Base-by-base conservation (phyloP, 345 rosid genomes). In the Hirschfeldia incana region DNA sequence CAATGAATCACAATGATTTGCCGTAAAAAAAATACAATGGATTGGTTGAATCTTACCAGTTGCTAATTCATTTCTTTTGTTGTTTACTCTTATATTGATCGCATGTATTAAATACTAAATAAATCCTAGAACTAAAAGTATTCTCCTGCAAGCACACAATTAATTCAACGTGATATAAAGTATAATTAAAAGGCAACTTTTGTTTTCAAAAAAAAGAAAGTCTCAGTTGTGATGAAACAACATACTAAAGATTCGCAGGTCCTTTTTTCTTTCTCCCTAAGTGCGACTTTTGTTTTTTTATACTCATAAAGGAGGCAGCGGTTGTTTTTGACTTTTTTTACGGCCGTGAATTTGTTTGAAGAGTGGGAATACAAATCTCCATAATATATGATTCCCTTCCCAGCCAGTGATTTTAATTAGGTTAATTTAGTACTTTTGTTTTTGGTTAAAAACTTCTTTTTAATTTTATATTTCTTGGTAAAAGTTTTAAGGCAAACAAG, bases 281-380 rank as follows among this genome's bases (percentile, higher is more conserved):
- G 63, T 64, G 34, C 13, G 33, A 42, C 44, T 64, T 49, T 8
- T 51, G 66, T 17, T 33, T 5, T 4, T 27, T 26, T 36, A 66
- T 12, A 11, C 16, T 6, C 39, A 16, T 39, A 57, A 30, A 44
- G 6, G 29, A 16, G 2, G 65, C 32, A 30, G 69, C 53, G 39
- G 59, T 7, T 65, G 60, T 72, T 12, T 28, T 57, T 55, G 61
- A 65, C 72, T 8, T 17, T 10, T 36, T 13, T 55, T 53, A 78
- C 72, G n/a, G 72, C 76, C 66, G 36, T 78, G 13, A 78, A 71
- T 26, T 63, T 11, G 49, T 70, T 17, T 77, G 32, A 61, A 55
- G 57, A 66, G 58, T 16, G 30, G 27, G 76, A 70, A 4, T 64
- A 53, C 69, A 70, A 77, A 77, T 77, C 80, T 70, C 2, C 51